A percentile compares a stretch with the other conserved stretches of the same genome.
These are phyloP conservation scores for Dryadomyces quercivorus DNA, from an alignment of 2,329 filamentous ascomycete species.

Conservation along the genomic window DNA sequence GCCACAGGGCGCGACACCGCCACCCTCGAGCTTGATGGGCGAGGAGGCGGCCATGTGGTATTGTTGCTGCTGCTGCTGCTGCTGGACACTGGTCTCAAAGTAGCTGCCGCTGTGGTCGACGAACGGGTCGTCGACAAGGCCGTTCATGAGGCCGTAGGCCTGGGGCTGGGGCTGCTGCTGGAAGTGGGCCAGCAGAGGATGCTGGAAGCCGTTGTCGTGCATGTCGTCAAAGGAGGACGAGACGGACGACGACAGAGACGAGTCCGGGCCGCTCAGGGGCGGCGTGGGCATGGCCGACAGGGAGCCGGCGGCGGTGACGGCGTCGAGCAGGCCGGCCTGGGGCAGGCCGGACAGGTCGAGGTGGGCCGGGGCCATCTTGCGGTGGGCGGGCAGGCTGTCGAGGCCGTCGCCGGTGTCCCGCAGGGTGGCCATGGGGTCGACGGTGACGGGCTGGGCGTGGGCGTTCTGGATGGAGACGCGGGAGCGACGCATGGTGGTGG, in stretches of 20 bases:
- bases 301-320: background rate
- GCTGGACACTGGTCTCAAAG: background rate
- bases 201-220: background rate
- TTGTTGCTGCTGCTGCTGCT: background rate
- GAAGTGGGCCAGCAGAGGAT: background rate
- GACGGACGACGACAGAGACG: constrained; percentile 7
- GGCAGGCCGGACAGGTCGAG: background rate
- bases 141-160: constrained; percentile 7
- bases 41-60: background rate
- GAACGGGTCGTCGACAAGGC: constrained; percentile 19
- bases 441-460: constrained; percentile 6
- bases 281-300: constrained; percentile 5
- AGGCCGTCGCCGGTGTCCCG: constrained; percentile 1
- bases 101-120: constrained; percentile 7
- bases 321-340: background rate
- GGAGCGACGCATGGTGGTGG: constrained; percentile 13
- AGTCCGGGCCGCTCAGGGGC: constrained; percentile 8
- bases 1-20: background rate
- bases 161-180: constrained; percentile 1
- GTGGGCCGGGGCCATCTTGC: background rate
- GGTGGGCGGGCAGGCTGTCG: background rate
- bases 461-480: constrained; percentile 7
- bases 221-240: background rate
- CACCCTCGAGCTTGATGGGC: background rate
- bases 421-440: constrained; percentile 11